Base-by-base conservation (phyloP, 106 monocot genomes). In the Hemerocallis citrina region DNA sequence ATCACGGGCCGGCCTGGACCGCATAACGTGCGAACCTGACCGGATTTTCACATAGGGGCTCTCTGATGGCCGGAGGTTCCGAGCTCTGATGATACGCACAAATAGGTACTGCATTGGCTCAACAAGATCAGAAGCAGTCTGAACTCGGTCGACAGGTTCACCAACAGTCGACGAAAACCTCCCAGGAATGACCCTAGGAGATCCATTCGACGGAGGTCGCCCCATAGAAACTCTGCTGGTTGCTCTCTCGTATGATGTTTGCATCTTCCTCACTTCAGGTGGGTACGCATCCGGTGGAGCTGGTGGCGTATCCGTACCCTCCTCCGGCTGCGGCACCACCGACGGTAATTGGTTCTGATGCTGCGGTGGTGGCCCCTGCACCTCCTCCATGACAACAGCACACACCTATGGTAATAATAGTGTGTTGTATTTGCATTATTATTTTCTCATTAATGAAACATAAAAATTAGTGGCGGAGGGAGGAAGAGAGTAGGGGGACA, bases 91-190 rank as follows among this genome's bases (percentile, higher is more conserved):
- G 29, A 98, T 55, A 9, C 81, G 78, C 32, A 98, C 77, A 62
- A 91, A 98, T 22, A 98, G 73, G 77, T 82, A 98, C 22, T 77
- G 86, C 96, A 98, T 98, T 31, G 86, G 74, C 71, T 98, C 91
- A 11, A 98, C 96, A 16, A 98, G 76, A 65, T 88, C 81, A 73
- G 77, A 91, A 28, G 83, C 20, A 6, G 83, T 47, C 4, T 71
- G 68, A 35, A 70, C 30, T 63, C 60, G 65, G 3, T 82, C 79
- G 32, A 62, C 47, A n/a, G 66, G n/a, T 21, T 86, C 85, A 12
- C 19, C n/a, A n/a, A 59, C 13, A 7, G 72, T 28, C 15, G 72
- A 56, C 6, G 56, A 56, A 51, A 81, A 84, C 56, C 78, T 67
- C 16, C 86, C 80, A 0, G 89, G 66, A 22, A 90, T 69, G 10